Evolutionary conservation across 1,284 basidiomycete genomes (phyloP).

Genomic region (Rhodotorula mucilaginosa): DNA sequence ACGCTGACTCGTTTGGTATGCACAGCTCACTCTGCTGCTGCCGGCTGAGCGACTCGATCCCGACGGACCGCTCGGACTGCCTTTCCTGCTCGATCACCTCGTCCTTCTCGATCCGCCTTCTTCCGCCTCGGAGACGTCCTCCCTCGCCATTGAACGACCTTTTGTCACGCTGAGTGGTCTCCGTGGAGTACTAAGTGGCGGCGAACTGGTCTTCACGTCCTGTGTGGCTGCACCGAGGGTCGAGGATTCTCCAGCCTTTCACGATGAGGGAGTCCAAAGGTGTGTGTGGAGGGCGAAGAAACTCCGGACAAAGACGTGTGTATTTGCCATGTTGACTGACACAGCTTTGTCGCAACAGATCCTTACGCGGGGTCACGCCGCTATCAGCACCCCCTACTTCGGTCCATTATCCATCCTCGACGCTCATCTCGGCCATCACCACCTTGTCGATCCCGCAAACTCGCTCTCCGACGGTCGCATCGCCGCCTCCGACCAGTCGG

Average conservation of each 20-base stretch:
- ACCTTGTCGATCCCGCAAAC: constrained; percentile 26
- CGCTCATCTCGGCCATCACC: constrained; percentile 11
- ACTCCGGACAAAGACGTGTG: not conserved
- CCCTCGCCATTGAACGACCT: not conserved
- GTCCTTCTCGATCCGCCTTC: constrained; percentile 13
- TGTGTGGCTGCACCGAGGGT: not conserved
- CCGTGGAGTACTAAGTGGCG: constrained; percentile 17
- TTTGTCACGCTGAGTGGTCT: constrained; percentile 34
- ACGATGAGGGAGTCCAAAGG: constrained; percentile 11
- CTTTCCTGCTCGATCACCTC: constrained; percentile 38
- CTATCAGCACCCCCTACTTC: not conserved
- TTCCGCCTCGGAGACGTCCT: not conserved
- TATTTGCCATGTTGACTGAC: not conserved
- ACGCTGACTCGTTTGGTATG: too few species aligned
- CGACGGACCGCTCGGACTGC: not conserved
- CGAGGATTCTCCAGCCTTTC: not conserved
- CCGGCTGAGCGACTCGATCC: constrained; percentile 33
- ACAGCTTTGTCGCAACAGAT: not conserved
- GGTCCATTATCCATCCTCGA: constrained; percentile 12
- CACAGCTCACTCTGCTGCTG: constrained; percentile 26
- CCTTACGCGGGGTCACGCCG: constrained; percentile 1
- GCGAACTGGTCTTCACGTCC: constrained; percentile 24
- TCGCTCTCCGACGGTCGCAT: not conserved
- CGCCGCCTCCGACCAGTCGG: constrained; percentile 4
- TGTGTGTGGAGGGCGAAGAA: constrained; percentile 4